phyloP scores from a whole-genome alignment of 2,329 filamentous ascomycete species.

The Hypoxylon sp. region DNA sequence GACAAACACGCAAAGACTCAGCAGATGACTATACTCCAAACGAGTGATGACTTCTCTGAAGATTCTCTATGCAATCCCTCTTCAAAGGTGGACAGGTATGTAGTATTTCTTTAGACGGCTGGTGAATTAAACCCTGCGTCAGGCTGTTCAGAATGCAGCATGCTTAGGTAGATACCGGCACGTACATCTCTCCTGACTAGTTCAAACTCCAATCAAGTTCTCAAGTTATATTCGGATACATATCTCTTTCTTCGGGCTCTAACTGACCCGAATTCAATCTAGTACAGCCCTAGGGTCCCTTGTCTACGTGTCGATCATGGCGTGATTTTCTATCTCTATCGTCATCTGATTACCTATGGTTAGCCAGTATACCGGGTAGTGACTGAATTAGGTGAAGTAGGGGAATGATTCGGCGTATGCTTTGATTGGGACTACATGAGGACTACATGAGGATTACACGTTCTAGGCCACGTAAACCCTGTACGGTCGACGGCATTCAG shows the following conservation, averaged over 20 bases:
- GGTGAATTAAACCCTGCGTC: slow-evolving; percentile 8
- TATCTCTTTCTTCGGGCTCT: slow-evolving; percentile 23
- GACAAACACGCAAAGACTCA: background rate
- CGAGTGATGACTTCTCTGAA: background rate
- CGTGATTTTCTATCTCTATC: slow-evolving; percentile 38
- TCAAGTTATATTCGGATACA: slow-evolving; percentile 23
- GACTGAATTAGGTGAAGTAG: slow-evolving; percentile 39
- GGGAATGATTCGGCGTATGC: slow-evolving; percentile 35
- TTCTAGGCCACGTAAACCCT: slow-evolving; percentile 46
- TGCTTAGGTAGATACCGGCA: slow-evolving; percentile 18
- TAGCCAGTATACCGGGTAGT: slow-evolving; percentile 39
- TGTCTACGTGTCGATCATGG: slow-evolving; percentile 41
- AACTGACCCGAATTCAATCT: slow-evolving; percentile 40
- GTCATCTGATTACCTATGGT: slow-evolving; percentile 36
- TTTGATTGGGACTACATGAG: slow-evolving; percentile 36
- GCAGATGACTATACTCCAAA: slow-evolving; percentile 1
- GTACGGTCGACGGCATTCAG: slow-evolving; percentile 43
- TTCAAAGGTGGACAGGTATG: slow-evolving; percentile 6
- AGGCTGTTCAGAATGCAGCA: slow-evolving; percentile 14
- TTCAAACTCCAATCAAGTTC: slow-evolving; percentile 22
- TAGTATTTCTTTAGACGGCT: background rate
- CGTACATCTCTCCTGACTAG: slow-evolving; percentile 9
- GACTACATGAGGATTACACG: background rate
- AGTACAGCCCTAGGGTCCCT: slow-evolving; percentile 34
- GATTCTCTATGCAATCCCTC: background rate